Percentiles rank a stretch among this genome's conserved stretches.
Evolutionary conservation across 2,329 filamentous ascomycete species (phyloP).

Genomic region (Colletotrichum higginsianum): DNA sequence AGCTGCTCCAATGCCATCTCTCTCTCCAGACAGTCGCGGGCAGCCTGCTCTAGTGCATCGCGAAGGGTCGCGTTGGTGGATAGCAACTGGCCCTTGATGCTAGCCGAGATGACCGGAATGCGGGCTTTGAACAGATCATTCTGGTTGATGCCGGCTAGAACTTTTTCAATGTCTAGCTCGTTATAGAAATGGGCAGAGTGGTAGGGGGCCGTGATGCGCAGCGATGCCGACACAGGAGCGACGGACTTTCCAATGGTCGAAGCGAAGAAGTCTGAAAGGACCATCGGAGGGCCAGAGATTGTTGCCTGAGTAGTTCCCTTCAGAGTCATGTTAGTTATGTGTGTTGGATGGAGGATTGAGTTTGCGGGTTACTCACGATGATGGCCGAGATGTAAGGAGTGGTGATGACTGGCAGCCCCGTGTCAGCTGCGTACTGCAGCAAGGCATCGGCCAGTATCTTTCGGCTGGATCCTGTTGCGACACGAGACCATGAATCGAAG

Average conservation of each 20-base stretch:
- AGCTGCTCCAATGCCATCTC: constrained; percentile 12
- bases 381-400: constrained; percentile 22
- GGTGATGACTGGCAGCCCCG: not conserved
- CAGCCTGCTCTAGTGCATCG: not conserved
- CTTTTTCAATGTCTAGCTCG: not conserved
- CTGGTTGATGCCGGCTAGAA: not conserved
- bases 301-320: constrained; percentile 20
- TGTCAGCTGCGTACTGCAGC: constrained; percentile 11
- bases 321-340: not conserved
- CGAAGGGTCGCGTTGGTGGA: not conserved
- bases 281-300: not conserved
- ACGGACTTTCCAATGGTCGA: constrained; percentile 5
- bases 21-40: constrained; percentile 9
- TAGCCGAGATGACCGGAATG: not conserved
- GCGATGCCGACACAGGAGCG: not conserved
- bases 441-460: constrained; percentile 3
- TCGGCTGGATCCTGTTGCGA: not conserved
- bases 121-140: too few relatives aligned
- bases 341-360: too few relatives aligned
- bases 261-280: not conserved
- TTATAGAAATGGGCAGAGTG: not conserved
- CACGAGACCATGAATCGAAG: constrained; percentile 19
- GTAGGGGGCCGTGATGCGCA: constrained; percentile 6
- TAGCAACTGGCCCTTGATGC: not conserved
- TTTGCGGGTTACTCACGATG: not conserved